Evolutionary conservation across 495 filamentous ascomycete genomes (phyloP), one percentile per base, ranked within the genome.

Genomic region (Xylaria acuta): DNA sequence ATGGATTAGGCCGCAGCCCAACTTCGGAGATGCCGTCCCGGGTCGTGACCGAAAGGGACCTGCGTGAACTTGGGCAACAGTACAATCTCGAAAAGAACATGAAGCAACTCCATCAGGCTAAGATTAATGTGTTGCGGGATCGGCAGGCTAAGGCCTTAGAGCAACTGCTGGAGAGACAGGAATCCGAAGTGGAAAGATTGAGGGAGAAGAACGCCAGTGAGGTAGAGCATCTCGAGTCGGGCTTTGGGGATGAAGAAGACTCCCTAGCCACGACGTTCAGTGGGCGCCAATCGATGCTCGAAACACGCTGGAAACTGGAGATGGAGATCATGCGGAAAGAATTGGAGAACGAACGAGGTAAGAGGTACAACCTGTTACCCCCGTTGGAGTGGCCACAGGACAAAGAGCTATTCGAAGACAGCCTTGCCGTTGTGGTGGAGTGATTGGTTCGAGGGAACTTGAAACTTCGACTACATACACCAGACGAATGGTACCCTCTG

Each of bases 61-160:
- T 84, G 49, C 81, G 86, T 51, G 91, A 94, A 76, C 84, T 95
- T 1, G 87, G 88, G 30, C 90, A 93, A 75, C 90, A 94, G 76
- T 91, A 93, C 71, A 89, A 87, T 73, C 77, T 88, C 47, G 88
- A 91, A 53, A 89, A 92, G 73, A 85, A 88, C 64, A 90, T 95
- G 88, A 89, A 90, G 62, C 86, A 88, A 16, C 87, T 92, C 2
- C 70, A 95, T 73, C 86, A 90, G 58, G 84, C 88, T 22, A 90
- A 90, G 70, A 93, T 96, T 81, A 94, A 95, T 72, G 92, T 95
- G 1, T 86, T 96, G 69, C 86, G 93, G 8, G 93, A 94, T 69
- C 89, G 89, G 58, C 93, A 96, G 75, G 90, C 90, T 5, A 87
- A 91, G 73, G 84, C 90, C 62, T 83, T 92, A 71, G 90, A 92